Evolutionary conservation across 345 rosid species (phyloP).

Genomic region (Brassica cretica): DNA sequence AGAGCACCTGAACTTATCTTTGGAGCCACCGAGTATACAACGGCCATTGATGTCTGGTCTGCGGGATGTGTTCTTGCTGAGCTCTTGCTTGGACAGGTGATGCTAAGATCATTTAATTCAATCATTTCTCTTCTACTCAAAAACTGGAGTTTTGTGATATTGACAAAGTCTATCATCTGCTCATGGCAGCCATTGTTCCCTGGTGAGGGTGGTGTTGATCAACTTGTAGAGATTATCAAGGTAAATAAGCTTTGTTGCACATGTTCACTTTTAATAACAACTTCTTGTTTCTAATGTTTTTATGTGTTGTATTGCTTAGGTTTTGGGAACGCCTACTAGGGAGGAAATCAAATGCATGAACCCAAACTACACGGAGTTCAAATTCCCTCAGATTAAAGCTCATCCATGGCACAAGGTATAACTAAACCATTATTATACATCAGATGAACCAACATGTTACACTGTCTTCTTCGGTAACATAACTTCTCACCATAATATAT

Average conservation of each 20-base stretch:
- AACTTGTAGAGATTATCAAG: slow-evolving; percentile 98
- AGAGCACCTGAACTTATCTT: slow-evolving; percentile 98
- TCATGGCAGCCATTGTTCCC: slow-evolving; percentile 86
- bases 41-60: slow-evolving; percentile 98
- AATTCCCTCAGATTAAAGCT: slow-evolving; percentile 97
- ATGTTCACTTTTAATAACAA: neutral
- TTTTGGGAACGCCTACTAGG: slow-evolving; percentile 94
- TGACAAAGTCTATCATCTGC: slow-evolving; percentile 1
- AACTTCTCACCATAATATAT: slow-evolving; percentile 1
- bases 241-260: slow-evolving; percentile 43
- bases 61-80: slow-evolving; percentile 97
- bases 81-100: slow-evolving; percentile 88
- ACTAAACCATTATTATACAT: neutral
- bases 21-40: slow-evolving; percentile 94
- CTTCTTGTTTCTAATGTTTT: neutral
- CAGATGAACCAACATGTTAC: neutral
- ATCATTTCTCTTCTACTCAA: neutral
- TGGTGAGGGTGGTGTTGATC: slow-evolving; percentile 95
- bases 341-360: slow-evolving; percentile 99
- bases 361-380: slow-evolving; percentile 91
- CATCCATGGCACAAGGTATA: slow-evolving; percentile 98
- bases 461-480: neutral
- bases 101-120: neutral
- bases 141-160: neutral
- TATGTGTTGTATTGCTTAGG: slow-evolving; percentile 40